These are phyloP conservation scores for Petunia axillaris DNA, from an alignment of 257 asterid species.

Conservation along the genomic window DNA sequence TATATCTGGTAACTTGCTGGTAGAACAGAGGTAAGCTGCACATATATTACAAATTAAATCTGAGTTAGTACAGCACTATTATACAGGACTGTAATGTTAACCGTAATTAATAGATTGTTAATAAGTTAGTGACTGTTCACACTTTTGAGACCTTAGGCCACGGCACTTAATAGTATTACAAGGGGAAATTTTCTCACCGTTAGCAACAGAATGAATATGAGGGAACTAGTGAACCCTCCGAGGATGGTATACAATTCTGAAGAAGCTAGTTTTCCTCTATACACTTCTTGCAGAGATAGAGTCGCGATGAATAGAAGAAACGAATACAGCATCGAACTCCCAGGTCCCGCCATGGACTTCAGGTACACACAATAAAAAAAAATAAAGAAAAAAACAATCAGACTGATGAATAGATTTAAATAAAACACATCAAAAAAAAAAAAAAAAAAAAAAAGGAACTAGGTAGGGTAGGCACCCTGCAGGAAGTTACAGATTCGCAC, in stretches of 20 bases:
- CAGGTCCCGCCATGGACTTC: conserved; percentile 73
- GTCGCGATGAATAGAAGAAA: conserved; percentile 69
- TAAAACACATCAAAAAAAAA: background rate
- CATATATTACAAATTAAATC: background rate
- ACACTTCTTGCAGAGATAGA: conserved; percentile 86
- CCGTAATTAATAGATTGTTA: background rate
- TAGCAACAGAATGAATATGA: conserved; percentile 69
- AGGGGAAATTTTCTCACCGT: conserved; percentile 51
- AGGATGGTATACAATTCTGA: conserved; percentile 88
- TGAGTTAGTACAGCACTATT: conserved; percentile 1
- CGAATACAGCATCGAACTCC: conserved; percentile 88
- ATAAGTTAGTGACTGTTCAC: background rate
- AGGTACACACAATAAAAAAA: background rate
- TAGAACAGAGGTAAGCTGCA: background rate
- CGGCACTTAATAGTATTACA: background rate
- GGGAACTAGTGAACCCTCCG: conserved; percentile 91
- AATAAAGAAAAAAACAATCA: background rate
- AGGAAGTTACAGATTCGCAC: background rate
- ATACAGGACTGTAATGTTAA: background rate
- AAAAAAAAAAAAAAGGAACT: background rate
- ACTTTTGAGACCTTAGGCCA: background rate
- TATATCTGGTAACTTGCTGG: conserved; percentile 2
- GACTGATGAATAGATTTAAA: background rate
- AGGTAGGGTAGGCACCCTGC: background rate
- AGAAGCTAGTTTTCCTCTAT: conserved; percentile 76